phyloP scores from a whole-genome alignment of 2,329 filamentous ascomycete species.

The Cryphonectria naterciae region DNA sequence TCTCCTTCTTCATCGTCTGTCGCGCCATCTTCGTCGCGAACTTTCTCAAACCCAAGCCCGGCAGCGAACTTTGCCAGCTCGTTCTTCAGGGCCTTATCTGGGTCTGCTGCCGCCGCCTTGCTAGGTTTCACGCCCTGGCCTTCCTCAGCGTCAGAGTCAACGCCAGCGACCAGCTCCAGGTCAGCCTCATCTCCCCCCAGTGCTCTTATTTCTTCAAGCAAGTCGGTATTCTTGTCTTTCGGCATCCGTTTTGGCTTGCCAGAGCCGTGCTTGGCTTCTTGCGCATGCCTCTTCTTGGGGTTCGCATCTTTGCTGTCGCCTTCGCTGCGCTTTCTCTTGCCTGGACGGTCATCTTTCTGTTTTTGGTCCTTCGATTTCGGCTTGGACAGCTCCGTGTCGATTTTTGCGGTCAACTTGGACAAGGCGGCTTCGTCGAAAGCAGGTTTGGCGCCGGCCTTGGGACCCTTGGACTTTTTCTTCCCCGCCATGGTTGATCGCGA shows the following conservation, averaged over 20 bases:
- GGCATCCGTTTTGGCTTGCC: slow-evolving; percentile 29
- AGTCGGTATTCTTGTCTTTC: slow-evolving; percentile 32
- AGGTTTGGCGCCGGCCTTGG: slow-evolving; percentile 32
- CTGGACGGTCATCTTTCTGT: slow-evolving; percentile 35
- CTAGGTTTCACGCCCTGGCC: slow-evolving; percentile 36
- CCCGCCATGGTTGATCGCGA: slow-evolving; percentile 31
- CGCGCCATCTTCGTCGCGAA: slow-evolving; percentile 44
- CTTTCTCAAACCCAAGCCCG: slow-evolving; percentile 52
- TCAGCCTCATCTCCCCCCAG: slow-evolving; percentile 70
- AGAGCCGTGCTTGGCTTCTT: slow-evolving; percentile 35
- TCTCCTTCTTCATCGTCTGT: slow-evolving; percentile 44
- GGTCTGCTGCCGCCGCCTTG: slow-evolving; percentile 26
- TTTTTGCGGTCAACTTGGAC: slow-evolving; percentile 58
- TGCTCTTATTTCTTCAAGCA: slow-evolving; percentile 67
- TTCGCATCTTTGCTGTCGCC: slow-evolving; percentile 37
- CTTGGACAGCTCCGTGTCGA: slow-evolving; percentile 56
- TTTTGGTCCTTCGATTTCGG: slow-evolving; percentile 38
- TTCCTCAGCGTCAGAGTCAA: slow-evolving; percentile 55
- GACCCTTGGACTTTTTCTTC: slow-evolving; percentile 45
- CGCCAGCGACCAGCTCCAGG: slow-evolving; percentile 61
- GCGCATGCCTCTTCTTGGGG: slow-evolving; percentile 38
- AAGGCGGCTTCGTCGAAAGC: slow-evolving; percentile 57
- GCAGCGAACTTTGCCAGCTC: slow-evolving; percentile 58
- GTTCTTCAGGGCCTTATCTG: slow-evolving; percentile 44
- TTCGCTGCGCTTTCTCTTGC: slow-evolving; percentile 44